A percentile compares a stretch with the other conserved stretches of the same genome.
Evolutionary conservation across 768 basidiomycete species (phyloP).

Genomic region (Tephrocybe sp.): DNA sequence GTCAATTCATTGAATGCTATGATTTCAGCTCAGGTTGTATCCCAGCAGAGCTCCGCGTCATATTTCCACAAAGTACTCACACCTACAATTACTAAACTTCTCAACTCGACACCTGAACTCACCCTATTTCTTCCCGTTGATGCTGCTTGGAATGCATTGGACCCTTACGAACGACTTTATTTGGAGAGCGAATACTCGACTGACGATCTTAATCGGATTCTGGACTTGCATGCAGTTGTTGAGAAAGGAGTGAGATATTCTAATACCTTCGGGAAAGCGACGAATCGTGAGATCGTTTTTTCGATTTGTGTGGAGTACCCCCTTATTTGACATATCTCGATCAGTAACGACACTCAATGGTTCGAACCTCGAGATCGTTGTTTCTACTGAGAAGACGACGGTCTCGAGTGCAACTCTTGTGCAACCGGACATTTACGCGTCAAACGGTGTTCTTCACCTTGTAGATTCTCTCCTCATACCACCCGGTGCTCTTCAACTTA

Average conservation of each 20-base stretch:
- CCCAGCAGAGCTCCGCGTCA: slow-evolving; percentile 58
- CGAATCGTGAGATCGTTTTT: slow-evolving; percentile 48
- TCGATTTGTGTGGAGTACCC: background rate
- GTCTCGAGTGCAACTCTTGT: slow-evolving; percentile 61
- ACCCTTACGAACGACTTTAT: slow-evolving; percentile 80
- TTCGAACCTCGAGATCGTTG: slow-evolving; percentile 57
- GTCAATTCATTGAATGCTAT: slow-evolving; percentile 5
- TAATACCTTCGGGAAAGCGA: slow-evolving; percentile 52
- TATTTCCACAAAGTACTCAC: slow-evolving; percentile 78
- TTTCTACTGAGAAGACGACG: slow-evolving; percentile 51
- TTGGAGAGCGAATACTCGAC: slow-evolving; percentile 86
- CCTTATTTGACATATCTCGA: slow-evolving; percentile 10
- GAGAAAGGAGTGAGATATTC: slow-evolving; percentile 64
- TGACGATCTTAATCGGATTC: slow-evolving; percentile 74
- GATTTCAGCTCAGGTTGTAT: slow-evolving; percentile 56
- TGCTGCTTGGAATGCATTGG: slow-evolving; percentile 77
- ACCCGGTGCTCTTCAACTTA: slow-evolving; percentile 70
- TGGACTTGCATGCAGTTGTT: slow-evolving; percentile 75
- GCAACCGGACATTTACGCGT: slow-evolving; percentile 85
- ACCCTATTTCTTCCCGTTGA: slow-evolving; percentile 91
- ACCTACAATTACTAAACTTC: slow-evolving; percentile 48
- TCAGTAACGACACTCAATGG: slow-evolving; percentile 77
- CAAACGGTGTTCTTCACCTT: slow-evolving; percentile 93
- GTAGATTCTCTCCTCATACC: slow-evolving; percentile 83
- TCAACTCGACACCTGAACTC: slow-evolving; percentile 69